Evolutionary conservation across 257 asterid genomes (phyloP).

Genomic region (Cinchona pubescens): DNA sequence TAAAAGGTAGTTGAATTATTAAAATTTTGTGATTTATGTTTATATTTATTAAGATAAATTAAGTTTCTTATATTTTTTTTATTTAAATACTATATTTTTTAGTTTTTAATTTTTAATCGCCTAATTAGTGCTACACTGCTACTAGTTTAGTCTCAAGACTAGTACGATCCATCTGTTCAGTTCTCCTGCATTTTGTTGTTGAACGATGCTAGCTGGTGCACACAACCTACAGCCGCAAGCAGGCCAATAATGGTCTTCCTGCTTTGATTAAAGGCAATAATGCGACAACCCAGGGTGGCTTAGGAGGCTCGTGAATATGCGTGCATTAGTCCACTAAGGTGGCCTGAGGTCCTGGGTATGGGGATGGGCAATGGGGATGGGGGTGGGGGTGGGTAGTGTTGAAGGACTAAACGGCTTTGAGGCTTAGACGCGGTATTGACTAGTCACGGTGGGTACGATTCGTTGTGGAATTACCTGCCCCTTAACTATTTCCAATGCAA

Average conservation of each 20-base stretch:
- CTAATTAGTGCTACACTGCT: no score
- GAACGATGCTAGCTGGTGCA: not conserved
- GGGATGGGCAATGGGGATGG: no score
- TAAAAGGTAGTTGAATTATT: no score
- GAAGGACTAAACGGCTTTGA: slow-evolving; percentile 17
- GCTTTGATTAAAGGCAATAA: slow-evolving; percentile 13
- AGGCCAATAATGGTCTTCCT: slow-evolving; percentile 9
- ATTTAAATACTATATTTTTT: no score
- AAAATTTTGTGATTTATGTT: no score
- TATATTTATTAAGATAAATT: no score
- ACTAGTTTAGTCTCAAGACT: not conserved
- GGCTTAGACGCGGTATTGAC: slow-evolving; percentile 14
- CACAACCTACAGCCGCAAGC: slow-evolving; percentile 5
- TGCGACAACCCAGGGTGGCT: slow-evolving; percentile 17
- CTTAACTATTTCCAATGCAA: slow-evolving; percentile 36
- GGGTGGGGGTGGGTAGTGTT: not conserved
- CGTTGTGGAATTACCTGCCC: slow-evolving; percentile 43
- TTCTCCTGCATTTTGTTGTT: not conserved
- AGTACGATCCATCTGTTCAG: not conserved
- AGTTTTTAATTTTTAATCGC: no score
- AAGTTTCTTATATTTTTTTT: no score
- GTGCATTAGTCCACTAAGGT: slow-evolving; percentile 8
- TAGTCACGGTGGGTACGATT: slow-evolving; percentile 39
- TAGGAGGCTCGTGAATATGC: slow-evolving; percentile 13
- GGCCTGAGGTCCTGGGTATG: not conserved